Base-by-base conservation (phyloP, 2,329 filamentous ascomycete genomes). In the Didymella glomerata region DNA sequence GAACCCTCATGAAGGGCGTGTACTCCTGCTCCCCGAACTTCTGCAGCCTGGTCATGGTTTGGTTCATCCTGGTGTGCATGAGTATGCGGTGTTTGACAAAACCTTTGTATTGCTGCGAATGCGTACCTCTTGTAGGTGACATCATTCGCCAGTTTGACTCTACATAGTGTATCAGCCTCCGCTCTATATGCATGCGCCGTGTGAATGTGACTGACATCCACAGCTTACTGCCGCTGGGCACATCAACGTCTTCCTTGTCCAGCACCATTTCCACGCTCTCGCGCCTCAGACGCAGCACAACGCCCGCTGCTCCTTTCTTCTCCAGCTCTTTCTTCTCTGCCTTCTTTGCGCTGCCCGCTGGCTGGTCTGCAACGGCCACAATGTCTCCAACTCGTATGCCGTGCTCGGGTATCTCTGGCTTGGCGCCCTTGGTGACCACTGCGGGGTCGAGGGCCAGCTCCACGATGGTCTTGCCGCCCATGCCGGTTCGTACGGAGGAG, bases 391-490 rank as follows among this genome's bases (percentile, higher is more conserved):
- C 84, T 2, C 91, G 83, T 50, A 95, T 80, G 25, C 90, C 90
- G 80, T 94, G 91, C 73, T 92, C 89, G 1, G 89, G 88, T 20
- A 94, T 79, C 62, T 87, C 86, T 0, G 81, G 77, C 42, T 72
- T 75, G 20, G 72, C 75, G 44, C 73, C 77, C 4, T 85, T 83
- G 9, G 69, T 65, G 22, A 72, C 73, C 2, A 89, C 85, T 0
- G 92, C 90, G n/a, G 86, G 79, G 70, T 97, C 94, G 0, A 87
- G 81, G 16, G 80, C 81, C 6, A 99, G 86, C 76, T 97, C 93
- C 3, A 97, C 81, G 1, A 99, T 90, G 0, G 91, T 92, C 64
- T 92, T 91, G n/a, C 95, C 95, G 16, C 93, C 95, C 36, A 97
- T 83, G 0, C 95, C 95, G 0, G 95, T 99, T 28, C 93, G 89